Percentiles rank a stretch among this genome's conserved stretches.
Evolutionary conservation across 1,284 basidiomycete species (phyloP).

Genomic region (Cryptococcus sp.): DNA sequence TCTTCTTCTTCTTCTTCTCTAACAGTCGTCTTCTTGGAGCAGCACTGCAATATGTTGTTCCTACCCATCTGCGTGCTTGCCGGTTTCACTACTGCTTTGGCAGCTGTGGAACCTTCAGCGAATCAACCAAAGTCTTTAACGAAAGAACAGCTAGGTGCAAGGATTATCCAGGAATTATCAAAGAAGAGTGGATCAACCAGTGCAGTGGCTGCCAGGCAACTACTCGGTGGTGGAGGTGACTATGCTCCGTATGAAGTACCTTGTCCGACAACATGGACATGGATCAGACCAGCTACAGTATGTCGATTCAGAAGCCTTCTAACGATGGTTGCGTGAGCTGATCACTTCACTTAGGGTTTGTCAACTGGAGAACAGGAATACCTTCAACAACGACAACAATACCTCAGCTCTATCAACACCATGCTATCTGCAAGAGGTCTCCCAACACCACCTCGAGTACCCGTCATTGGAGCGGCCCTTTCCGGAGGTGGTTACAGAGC

Average conservation of each 20-base stretch:
- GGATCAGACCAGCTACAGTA: conserved; percentile 40
- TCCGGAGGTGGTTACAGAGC: conserved; percentile 52
- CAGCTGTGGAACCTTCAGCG: neutral
- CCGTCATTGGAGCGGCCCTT: conserved; percentile 47
- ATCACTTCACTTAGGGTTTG: conserved; percentile 13
- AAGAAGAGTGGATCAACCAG: neutral
- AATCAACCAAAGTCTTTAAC: neutral
- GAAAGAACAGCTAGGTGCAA: neutral
- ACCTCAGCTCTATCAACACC: conserved; percentile 26
- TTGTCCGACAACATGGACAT: conserved; percentile 36
- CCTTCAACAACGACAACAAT: conserved; percentile 20
- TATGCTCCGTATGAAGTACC: conserved; percentile 41
- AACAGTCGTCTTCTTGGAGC: too few relatives aligned
- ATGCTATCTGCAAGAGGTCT: conserved; percentile 27
- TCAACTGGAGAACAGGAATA: conserved; percentile 30
- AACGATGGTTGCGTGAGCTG: neutral
- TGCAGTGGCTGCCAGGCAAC: neutral
- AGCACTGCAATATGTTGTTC: neutral
- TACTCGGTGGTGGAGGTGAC: conserved; percentile 14
- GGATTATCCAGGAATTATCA: neutral
- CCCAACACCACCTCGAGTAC: conserved; percentile 36
- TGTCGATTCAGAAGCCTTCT: conserved; percentile 9
- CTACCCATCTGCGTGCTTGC: neutral
- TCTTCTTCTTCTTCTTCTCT: too few relatives aligned
- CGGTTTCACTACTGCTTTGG: neutral